Evolutionary conservation across 1,284 basidiomycete species (phyloP).

Genomic region (Phylloboletellus chloephorus): DNA sequence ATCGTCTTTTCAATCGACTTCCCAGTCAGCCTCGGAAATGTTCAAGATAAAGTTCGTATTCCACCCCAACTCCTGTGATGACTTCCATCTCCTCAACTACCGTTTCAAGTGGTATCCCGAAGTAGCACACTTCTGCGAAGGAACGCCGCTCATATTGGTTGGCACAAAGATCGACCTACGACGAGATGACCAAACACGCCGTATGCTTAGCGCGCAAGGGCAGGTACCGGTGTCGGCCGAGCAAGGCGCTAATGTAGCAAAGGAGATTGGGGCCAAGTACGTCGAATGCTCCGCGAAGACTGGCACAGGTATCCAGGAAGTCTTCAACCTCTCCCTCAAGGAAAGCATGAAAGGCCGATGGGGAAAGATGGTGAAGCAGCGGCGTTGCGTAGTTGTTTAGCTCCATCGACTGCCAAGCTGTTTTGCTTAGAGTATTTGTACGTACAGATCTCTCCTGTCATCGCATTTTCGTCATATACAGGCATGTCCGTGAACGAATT

Average conservation of each 20-base stretch:
- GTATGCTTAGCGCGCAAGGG: constrained; percentile 93
- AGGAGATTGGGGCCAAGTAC: constrained; percentile 93
- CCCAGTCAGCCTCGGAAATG: constrained; percentile 90
- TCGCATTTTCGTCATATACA: constrained; percentile 17
- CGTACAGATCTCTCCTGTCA: constrained; percentile 28
- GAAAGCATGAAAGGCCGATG: constrained; percentile 79
- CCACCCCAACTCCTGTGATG: neutral
- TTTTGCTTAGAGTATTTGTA: constrained; percentile 28
- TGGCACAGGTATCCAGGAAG: constrained; percentile 84
- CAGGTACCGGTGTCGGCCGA: constrained; percentile 77
- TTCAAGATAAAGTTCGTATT: constrained; percentile 78
- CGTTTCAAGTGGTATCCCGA: constrained; percentile 88
- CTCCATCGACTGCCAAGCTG: constrained; percentile 4
- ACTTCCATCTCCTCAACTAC: constrained; percentile 11
- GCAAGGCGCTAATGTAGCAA: constrained; percentile 76
- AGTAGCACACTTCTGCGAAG: constrained; percentile 95
- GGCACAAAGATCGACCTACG: constrained; percentile 93
- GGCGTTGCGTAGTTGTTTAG: constrained; percentile 75
- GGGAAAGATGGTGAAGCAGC: constrained; percentile 68
- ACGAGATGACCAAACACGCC: constrained; percentile 78
- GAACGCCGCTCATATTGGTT: constrained; percentile 88
- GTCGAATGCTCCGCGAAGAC: constrained; percentile 94
- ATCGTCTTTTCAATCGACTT: constrained; percentile 98
- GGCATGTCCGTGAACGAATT: constrained; percentile 4
- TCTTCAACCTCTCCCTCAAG: constrained; percentile 86